phyloP scores from a whole-genome alignment of 1,139 yeast species.

The Blastobotrys apis region DNA sequence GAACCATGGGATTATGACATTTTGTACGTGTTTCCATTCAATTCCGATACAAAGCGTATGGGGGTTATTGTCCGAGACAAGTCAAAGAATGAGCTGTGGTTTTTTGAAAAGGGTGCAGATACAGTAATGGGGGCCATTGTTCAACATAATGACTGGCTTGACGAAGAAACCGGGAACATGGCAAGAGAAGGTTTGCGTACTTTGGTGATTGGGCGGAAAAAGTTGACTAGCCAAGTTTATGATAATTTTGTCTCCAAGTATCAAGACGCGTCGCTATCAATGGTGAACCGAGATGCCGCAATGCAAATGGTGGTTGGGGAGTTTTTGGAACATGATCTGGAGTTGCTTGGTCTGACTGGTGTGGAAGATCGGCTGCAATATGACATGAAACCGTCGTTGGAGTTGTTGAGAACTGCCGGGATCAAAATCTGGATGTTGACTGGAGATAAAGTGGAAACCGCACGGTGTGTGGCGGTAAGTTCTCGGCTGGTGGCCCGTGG shows the following conservation, averaged over 20 bases:
- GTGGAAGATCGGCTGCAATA: conserved; percentile 93
- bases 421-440: conserved; percentile 98
- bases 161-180: conserved; percentile 96
- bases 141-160: conserved; percentile 87
- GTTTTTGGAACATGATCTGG: conserved; percentile 77
- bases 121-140: conserved; percentile 90
- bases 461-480: conserved; percentile 92
- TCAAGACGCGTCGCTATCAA: conserved; percentile 67
- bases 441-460: conserved; percentile 98
- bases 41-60: conserved; percentile 94
- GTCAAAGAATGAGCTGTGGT: conserved; percentile 67
- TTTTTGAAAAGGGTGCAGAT: conserved; percentile 93
- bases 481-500: conserved; percentile 91
- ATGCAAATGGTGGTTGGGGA: conserved; percentile 67
- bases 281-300: conserved; percentile 70
- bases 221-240: conserved; percentile 50
- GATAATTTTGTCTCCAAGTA: conserved; percentile 62
- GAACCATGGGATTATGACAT: conserved; percentile 58
- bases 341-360: conserved; percentile 88
- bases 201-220: conserved; percentile 82
- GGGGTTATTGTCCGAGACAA: conserved; percentile 75
- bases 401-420: conserved; percentile 90
- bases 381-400: conserved; percentile 88
- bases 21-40: conserved; percentile 84
- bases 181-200: conserved; percentile 98